Evolutionary conservation across 306 rosid genomes (phyloP).

Genomic region (Cucurbita maxima): DNA sequence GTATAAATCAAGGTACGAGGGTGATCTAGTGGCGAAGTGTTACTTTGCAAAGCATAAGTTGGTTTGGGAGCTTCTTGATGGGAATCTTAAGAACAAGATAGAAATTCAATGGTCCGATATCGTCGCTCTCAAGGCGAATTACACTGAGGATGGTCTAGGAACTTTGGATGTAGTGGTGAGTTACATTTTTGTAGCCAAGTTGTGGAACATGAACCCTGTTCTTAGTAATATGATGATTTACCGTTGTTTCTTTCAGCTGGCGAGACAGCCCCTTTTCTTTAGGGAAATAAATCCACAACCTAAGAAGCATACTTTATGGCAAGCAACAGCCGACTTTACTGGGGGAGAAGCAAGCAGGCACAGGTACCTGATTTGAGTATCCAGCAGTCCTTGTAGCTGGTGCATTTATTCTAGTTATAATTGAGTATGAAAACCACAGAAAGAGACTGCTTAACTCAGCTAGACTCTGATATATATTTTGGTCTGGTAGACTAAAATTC

Average conservation of each 20-base stretch:
- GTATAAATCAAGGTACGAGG: constrained; percentile 73
- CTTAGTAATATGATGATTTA: not conserved
- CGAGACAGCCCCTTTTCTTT: constrained; percentile 81
- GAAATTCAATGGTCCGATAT: constrained; percentile 92
- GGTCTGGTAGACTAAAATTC: constrained; percentile 1
- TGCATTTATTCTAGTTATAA: not conserved
- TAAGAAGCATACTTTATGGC: constrained; percentile 81
- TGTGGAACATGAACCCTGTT: not conserved
- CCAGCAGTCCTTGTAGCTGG: not conserved
- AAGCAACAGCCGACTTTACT: constrained; percentile 72
- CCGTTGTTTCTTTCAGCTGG: constrained; percentile 32
- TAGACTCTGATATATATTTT: not conserved
- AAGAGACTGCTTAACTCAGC: not conserved
- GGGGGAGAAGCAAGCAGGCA: constrained; percentile 59
- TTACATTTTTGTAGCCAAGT: not conserved
- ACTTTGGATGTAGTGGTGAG: constrained; percentile 58
- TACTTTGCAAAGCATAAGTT: constrained; percentile 84
- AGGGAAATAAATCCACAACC: constrained; percentile 89
- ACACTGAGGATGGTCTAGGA: constrained; percentile 48
- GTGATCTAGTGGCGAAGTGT: constrained; percentile 79
- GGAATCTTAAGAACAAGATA: constrained; percentile 72
- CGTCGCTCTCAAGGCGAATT: constrained; percentile 44
- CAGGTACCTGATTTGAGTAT: constrained; percentile 21
- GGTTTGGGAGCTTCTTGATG: constrained; percentile 89
- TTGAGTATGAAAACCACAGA: not conserved